These are phyloP conservation scores for Nitzschia palea DNA, from an alignment of 108 stramenopile species.

Conservation along the genomic window DNA sequence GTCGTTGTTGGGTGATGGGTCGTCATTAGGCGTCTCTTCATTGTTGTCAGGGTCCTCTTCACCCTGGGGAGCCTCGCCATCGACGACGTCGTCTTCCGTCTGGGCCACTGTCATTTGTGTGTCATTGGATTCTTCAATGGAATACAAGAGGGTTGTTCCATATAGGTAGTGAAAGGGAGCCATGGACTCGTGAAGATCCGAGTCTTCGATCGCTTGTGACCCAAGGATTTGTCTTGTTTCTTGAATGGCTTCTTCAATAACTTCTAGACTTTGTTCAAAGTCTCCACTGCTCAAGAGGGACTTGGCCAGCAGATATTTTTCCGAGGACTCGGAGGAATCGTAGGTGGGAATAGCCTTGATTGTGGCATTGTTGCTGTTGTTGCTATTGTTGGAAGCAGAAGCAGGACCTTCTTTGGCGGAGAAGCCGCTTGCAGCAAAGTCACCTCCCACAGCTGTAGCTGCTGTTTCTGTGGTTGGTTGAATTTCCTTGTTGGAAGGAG, in stretches of 20 bases:
- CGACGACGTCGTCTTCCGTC: constrained; percentile 1
- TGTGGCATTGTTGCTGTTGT: constrained; percentile 4
- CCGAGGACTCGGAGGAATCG: constrained; percentile 44
- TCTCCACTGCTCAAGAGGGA: constrained; percentile 46
- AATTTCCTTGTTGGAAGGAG: constrained; percentile 27
- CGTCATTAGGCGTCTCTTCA: neutral
- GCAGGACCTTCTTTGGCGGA: neutral
- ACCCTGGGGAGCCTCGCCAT: neutral
- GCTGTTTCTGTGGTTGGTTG: neutral
- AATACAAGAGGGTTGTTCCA: constrained; percentile 85
- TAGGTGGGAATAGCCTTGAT: constrained; percentile 36
- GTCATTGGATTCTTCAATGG: constrained; percentile 73
- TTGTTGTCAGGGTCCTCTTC: constrained; percentile 1
- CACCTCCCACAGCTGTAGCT: neutral
- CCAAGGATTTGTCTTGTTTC: neutral
- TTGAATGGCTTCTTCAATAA: constrained; percentile 40
- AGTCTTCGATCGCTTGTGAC: neutral
- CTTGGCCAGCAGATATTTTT: constrained; percentile 44
- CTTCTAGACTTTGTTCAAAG: constrained; percentile 58
- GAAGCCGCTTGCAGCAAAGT: neutral
- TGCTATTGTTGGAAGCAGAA: neutral
- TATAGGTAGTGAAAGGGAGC: constrained; percentile 87
- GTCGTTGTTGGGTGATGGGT: constrained; percentile 4
- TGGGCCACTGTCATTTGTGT: constrained; percentile 13
- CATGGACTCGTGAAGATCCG: constrained; percentile 57